Evolutionary conservation across 768 basidiomycete species (phyloP), one percentile per base, ranked within the genome.

Genomic region (Coprinellus micaceus): DNA sequence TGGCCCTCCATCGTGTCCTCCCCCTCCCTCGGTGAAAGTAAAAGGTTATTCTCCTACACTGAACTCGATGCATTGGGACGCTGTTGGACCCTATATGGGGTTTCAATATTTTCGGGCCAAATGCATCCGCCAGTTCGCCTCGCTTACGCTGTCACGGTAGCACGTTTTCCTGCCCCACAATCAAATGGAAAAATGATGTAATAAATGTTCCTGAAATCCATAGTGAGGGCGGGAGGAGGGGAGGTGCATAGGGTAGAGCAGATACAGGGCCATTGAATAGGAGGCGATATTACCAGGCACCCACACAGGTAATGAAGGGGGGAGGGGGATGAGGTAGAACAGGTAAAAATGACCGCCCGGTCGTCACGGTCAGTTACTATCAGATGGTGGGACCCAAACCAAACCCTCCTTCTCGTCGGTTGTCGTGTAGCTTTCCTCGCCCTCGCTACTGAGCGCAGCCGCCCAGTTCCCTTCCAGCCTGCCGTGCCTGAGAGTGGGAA

Each of bases 401-500:
- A 58, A 36, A 39, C 59, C 66, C 41, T 69, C 64, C 57, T 65
- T 64, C 40, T 73, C 72, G 26, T 71, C 71, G 46, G 60, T 65
- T 37, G 72, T 70, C 40, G 65, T 60, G 58, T 69, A 69, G 25
- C 36, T 37, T 17, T 67, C 71, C 54, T 88, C 88, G 1, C 73
- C 80, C 49, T 86, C 85, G 61, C 85, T 88, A 58, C 79, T 82
- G 62, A 82, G 69, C 30, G 77, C 83, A 39, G 54, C 53, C 6
- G 54, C 88, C 92, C 92, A 94, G 33, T 85, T 86, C n/a, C 77
- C 85, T 56, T 74, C 73, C 55, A 76, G 64, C 45, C 73, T 71
- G 45, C 82, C 76, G 25, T 74, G 68, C 24, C 76, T 76, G 53
- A 74, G 60, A n/a, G 68, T 70, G 29, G 80, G 78, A 63, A 94